Evolutionary conservation across 2,329 filamentous ascomycete genomes (phyloP), one percentile per base, ranked within the genome.

Genomic region (Aureobasidium mangrovei): DNA sequence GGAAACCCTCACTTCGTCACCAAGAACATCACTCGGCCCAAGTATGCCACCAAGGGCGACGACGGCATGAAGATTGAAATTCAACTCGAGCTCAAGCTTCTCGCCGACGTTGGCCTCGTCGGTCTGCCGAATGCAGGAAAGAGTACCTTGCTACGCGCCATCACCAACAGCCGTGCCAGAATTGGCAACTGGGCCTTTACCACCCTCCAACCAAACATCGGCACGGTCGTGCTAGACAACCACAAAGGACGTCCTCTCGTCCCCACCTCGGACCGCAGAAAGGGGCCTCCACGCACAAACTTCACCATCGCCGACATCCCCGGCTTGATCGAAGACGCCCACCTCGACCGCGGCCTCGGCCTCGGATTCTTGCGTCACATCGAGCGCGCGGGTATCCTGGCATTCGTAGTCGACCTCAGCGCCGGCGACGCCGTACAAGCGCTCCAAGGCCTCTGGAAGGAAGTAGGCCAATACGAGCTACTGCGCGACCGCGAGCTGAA

Each of bases 131-230:
- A 98, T 67, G 93, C 91, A 4, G 93, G 93, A 7, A 98, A 98
- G 72, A 94, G 88, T 66, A 97, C 93, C 0, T 77, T 98, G 1
- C 78, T 97, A 12, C 84, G 93, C 18, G 85, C 91, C 3, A 74
- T 98, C 62, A 95, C 85, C 63, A 91, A 91, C 68, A 94, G 88
- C 67, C 85, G 90, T 57, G 88, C 93, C 1, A 82, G 93, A 38
- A 83, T 98, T 4, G 93, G 93, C 39, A 84, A 87, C 67, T 98
- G 93, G 93, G 91, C 90, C 7, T 98, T 98, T 68, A 98, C 93
- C 3, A 98, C 93, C 0, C 77, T 98, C 7, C 85, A 91, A 61
- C 93, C 93, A 2, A 96, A 95, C 62, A 94, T 98, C 53, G 93
- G 93, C 48, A 98, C 93, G 0, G 89, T 98, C 5, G 85, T 97